These are phyloP conservation scores for Dryas drummondii DNA, from an alignment of 306 rosid species.

Conservation along the genomic window DNA sequence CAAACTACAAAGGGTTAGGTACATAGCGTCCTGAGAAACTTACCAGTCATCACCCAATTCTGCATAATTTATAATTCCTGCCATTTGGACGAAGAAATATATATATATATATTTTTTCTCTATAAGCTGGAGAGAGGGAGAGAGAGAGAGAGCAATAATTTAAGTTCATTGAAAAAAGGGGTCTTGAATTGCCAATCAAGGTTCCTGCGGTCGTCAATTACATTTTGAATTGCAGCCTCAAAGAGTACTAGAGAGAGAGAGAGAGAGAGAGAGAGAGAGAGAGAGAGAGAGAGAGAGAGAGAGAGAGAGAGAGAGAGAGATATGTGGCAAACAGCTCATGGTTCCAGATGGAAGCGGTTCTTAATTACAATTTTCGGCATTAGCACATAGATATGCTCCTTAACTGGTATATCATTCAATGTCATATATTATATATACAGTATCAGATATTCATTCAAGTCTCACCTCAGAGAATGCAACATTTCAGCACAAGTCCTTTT, in stretches of 20 bases:
- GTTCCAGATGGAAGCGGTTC: constrained; percentile 35
- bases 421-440: constrained; percentile 48
- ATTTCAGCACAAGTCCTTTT: constrained; percentile 85
- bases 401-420: constrained; percentile 36
- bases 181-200: background rate
- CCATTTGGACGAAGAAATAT: too few relatives aligned
- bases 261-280: constrained; percentile 14
- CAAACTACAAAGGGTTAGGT: background rate
- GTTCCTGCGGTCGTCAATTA: constrained; percentile 6
- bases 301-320: constrained; percentile 14
- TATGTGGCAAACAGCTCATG: constrained; percentile 34
- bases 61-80: background rate
- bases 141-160: constrained; percentile 46
- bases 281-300: constrained; percentile 14
- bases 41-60: background rate
- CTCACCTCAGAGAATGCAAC: constrained; percentile 72
- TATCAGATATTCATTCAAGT: constrained; percentile 23
- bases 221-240: constrained; percentile 18
- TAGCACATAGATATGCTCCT: constrained; percentile 33
- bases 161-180: constrained; percentile 16
- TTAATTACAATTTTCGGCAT: constrained; percentile 44
- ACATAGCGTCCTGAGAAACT: constrained; percentile 1
- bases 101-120: too few relatives aligned
- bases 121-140: too few relatives aligned
- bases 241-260: background rate